Conservation (phyloP, 1,284 basidiomycete species). For the Leccinum discolor region DNA sequence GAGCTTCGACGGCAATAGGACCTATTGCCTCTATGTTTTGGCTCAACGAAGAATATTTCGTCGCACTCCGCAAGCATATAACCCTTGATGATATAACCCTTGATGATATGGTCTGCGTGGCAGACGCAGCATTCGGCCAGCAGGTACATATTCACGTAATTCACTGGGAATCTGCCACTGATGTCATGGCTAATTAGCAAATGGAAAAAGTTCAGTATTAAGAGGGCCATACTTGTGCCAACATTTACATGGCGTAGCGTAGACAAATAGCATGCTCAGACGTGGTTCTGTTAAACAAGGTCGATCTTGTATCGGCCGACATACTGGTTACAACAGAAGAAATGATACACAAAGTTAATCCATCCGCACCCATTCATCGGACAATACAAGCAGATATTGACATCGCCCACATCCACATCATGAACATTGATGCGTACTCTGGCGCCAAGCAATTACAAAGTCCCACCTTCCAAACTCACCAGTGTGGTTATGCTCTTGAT, state of each 20-base stretch:
- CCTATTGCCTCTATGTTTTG: constrained; percentile 90
- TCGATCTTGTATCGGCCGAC: constrained; percentile 62
- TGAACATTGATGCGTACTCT: constrained; percentile 79
- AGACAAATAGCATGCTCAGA: constrained; percentile 86
- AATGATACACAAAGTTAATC: constrained; percentile 74
- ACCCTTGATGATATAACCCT: constrained; percentile 38
- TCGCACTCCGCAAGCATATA: constrained; percentile 70
- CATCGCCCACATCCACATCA: constrained; percentile 56
- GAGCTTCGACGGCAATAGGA: constrained; percentile 33
- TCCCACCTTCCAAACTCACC: constrained; percentile 25
- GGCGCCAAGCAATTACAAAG: constrained; percentile 29
- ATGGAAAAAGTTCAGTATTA: constrained; percentile 59
- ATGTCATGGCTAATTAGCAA: constrained; percentile 55
- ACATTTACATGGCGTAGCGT: constrained; percentile 39
- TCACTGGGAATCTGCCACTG: constrained; percentile 6
- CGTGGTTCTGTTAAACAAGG: constrained; percentile 89
- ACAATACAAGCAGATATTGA: constrained; percentile 74
- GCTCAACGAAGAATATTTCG: constrained; percentile 88
- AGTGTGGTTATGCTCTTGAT: constrained; percentile 29
- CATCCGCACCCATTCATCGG: constrained; percentile 69
- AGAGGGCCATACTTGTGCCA: background rate
- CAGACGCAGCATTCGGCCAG: constrained; percentile 84
- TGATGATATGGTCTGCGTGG: constrained; percentile 90
- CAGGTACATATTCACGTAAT: constrained; percentile 49
- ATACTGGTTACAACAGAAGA: constrained; percentile 49